A percentile compares a stretch with the other conserved stretches of the same genome.
phyloP scores from a whole-genome alignment of 2,329 filamentous ascomycete genomes.

The Escovopsis weberi region DNA sequence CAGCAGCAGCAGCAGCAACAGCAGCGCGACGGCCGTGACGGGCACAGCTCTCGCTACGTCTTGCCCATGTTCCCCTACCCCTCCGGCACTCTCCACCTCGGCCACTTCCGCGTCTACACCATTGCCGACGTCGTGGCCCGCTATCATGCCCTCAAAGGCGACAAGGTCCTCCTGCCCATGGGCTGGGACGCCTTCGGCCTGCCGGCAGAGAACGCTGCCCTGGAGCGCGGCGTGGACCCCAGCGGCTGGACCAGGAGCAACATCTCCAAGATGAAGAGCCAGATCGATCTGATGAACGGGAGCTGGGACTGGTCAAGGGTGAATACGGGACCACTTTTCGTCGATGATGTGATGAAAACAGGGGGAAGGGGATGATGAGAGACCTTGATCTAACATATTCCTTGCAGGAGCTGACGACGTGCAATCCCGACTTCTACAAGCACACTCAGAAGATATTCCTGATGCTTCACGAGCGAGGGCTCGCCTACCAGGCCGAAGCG shows the following conservation, averaged over 20 bases:
- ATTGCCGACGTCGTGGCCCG: slow-evolving; percentile 77
- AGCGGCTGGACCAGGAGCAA: slow-evolving; percentile 67
- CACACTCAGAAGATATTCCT: slow-evolving; percentile 81
- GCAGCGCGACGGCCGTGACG: slow-evolving; percentile 8
- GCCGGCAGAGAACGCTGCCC: slow-evolving; percentile 81
- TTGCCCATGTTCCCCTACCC: slow-evolving; percentile 92
- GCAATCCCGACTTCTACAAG: slow-evolving; percentile 73
- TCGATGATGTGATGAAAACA: too few species aligned
- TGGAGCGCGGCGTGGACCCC: slow-evolving; percentile 66
- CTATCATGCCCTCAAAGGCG: slow-evolving; percentile 59
- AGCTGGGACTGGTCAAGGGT: slow-evolving; percentile 74
- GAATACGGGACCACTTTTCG: slow-evolving; percentile 8
- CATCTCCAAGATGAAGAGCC: slow-evolving; percentile 72
- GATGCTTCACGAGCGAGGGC: slow-evolving; percentile 54
- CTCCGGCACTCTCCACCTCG: slow-evolving; percentile 73
- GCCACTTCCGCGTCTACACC: slow-evolving; percentile 78
- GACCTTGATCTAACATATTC: background rate
- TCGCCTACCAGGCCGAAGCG: slow-evolving; percentile 73
- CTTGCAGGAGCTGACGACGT: slow-evolving; percentile 64
- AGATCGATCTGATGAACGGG: slow-evolving; percentile 65
- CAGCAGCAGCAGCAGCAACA: slow-evolving; percentile 6
- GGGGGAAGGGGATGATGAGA: too few species aligned
- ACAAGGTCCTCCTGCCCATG: slow-evolving; percentile 72
- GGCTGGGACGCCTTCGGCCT: slow-evolving; percentile 90
- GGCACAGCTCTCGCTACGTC: slow-evolving; percentile 44